Base-by-base conservation (phyloP, 2,329 filamentous ascomycete genomes). In the Plenodomus lindquistii region DNA sequence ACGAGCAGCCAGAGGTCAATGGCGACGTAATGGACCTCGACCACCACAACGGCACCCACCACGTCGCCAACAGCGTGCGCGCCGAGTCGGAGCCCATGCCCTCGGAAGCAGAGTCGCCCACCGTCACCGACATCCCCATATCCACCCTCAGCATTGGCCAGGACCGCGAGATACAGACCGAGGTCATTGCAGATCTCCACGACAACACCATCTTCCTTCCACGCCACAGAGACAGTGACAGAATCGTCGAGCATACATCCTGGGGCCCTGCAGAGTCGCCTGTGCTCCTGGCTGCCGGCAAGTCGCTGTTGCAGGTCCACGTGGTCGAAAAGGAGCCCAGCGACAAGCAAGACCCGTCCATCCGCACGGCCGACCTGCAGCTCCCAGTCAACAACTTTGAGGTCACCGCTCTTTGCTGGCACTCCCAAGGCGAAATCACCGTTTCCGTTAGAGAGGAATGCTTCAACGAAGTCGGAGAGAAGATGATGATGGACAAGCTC, bases 1-100 rank as follows among this genome's bases (percentile, higher is more conserved):
- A 56, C 40, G 59, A 69, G 29, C 27, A 31, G 27, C 57, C 63
- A 11, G 69, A 74, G 24, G 50, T 72, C 46, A 77, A 78, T 55
- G 75, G 75, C 48, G 74, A 79, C 52, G 71, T 69, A 44, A 78
- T 79, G 75, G 76, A 79, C 16, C 59, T 78, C 6, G 77, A 76
- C 44, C 64, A 63, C 15, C 64, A 63, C 13, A 71, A 70, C 35
- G 69, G 67, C 27, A 56, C 57, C 27, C 9, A 8, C 27, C 62
- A 66, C 35, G 57, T 62, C 13, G 52, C 63, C 13, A 66, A 66
- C 58, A 63, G 58, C 48, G 54, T 68, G 18, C 56, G 67, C 15
- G 67, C 62, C 16, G 72, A 73, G 37, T 72, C 71, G 6, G 70
- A 73, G 42, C 57, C 67, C 39, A 56, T 66, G 17, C 57, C 55